Conservation (phyloP, 192 early-diverging fungal genomes). For the Mortierella claussenii region DNA sequence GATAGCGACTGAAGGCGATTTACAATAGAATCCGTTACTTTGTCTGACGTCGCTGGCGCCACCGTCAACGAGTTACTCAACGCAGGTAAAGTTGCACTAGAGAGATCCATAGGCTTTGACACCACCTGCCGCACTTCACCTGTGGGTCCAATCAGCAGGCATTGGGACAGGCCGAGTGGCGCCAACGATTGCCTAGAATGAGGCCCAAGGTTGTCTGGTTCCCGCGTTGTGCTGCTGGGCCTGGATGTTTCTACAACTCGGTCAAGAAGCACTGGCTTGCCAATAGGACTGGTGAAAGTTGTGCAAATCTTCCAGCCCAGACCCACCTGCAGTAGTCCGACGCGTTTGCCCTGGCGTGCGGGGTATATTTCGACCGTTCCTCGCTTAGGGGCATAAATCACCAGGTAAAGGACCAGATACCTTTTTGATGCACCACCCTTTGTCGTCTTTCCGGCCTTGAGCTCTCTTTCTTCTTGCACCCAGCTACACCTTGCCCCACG, state of each 20-base stretch:
- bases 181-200: too few relatives aligned
- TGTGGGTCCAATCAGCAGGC: slow-evolving; percentile 63
- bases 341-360: slow-evolving; percentile 68
- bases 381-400: slow-evolving; percentile 70
- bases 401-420: slow-evolving; percentile 60
- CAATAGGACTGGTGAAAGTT: slow-evolving; percentile 54
- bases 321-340: slow-evolving; percentile 69
- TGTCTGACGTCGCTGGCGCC: too few relatives aligned
- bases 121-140: slow-evolving; percentile 58
- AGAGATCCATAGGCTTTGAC: slow-evolving; percentile 13
- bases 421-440: slow-evolving; percentile 18
- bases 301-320: slow-evolving; percentile 64
- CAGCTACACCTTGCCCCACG: slow-evolving; percentile 78
- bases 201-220: background rate
- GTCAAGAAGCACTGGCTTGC: slow-evolving; percentile 55
- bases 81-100: slow-evolving; percentile 1
- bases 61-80: too few relatives aligned
- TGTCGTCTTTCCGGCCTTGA: slow-evolving; percentile 7
- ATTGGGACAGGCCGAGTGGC: slow-evolving; percentile 53
- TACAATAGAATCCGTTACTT: too few relatives aligned
- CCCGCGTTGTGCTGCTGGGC: background rate
- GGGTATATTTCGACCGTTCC: slow-evolving; percentile 74
- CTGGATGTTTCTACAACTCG: slow-evolving; percentile 30
- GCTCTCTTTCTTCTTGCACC: slow-evolving; percentile 62
- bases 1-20: too few relatives aligned